Percentiles rank a stretch among this genome's conserved stretches.
Conservation (phyloP, 2,329 filamentous ascomycete species). For the Colletotrichum sp. region DNA sequence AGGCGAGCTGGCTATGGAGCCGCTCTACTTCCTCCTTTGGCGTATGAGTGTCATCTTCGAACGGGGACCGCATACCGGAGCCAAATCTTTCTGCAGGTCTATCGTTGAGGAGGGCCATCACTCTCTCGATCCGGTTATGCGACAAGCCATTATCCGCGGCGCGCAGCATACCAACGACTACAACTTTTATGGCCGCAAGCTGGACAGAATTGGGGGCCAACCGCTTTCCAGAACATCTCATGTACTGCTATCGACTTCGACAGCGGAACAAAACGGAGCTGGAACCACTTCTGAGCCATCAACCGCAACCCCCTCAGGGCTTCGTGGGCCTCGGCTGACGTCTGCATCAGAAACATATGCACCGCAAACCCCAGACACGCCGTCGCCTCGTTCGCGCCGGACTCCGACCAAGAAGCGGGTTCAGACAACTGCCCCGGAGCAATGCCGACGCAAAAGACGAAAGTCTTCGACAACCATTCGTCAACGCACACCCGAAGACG, state of each 20-base stretch:
- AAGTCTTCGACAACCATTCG: neutral
- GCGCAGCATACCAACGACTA: constrained; percentile 9
- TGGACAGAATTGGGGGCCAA: neutral
- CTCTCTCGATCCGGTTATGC: neutral
- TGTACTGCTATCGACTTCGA: neutral
- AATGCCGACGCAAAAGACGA: neutral
- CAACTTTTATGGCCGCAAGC: neutral
- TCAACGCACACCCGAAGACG: neutral
- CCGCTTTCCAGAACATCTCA: neutral
- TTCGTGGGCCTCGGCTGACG: neutral
- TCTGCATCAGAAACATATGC: neutral
- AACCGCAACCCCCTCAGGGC: neutral
- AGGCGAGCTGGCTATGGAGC: constrained; percentile 37
- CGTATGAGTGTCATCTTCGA: constrained; percentile 25
- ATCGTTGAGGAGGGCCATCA: constrained; percentile 2
- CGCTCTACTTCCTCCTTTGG: constrained; percentile 44
- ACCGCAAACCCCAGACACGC: neutral
- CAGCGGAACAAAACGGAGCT: neutral
- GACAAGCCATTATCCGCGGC: neutral
- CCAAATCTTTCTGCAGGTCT: neutral
- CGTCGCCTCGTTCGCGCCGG: neutral
- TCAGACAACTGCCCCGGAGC: neutral
- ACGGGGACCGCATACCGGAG: neutral
- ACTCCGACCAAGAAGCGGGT: neutral
- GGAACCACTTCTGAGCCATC: neutral